phyloP scores from a whole-genome alignment of 2,329 filamentous ascomycete species.

The Nothophaeocryptopus gaeumannii region DNA sequence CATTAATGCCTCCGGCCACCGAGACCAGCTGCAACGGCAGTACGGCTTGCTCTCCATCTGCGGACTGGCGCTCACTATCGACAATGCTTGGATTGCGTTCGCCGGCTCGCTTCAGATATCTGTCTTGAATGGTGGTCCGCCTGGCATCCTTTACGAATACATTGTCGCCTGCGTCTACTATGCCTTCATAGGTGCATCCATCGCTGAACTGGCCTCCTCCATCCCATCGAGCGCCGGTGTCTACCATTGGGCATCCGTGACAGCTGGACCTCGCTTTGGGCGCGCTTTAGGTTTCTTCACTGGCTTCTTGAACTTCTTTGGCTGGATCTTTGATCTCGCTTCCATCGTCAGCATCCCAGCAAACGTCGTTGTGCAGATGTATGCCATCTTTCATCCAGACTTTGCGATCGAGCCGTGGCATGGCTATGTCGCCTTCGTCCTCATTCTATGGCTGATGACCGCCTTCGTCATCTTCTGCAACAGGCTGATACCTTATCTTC shows the following conservation, averaged over 20 bases:
- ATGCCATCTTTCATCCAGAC: slow-evolving; percentile 56
- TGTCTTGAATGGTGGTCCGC: slow-evolving; percentile 41
- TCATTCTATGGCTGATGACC: slow-evolving; percentile 55
- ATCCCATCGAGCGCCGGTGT: slow-evolving; percentile 55
- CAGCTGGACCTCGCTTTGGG: slow-evolving; percentile 33
- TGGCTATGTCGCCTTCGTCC: slow-evolving; percentile 57
- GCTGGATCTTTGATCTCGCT: slow-evolving; percentile 62
- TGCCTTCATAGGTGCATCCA: slow-evolving; percentile 40
- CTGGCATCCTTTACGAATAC: slow-evolving; percentile 38
- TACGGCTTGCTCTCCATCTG: slow-evolving; percentile 60
- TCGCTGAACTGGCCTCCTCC: slow-evolving; percentile 54
- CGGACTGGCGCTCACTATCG: slow-evolving; percentile 58
- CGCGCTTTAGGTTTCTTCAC: slow-evolving; percentile 37
- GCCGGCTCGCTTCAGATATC: slow-evolving; percentile 59
- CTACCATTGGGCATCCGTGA: slow-evolving; percentile 37
- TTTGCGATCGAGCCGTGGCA: slow-evolving; percentile 57
- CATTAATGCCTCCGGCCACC: slow-evolving; percentile 64
- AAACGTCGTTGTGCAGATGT: slow-evolving; percentile 61
- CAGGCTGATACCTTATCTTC: slow-evolving; percentile 49
- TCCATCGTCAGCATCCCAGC: slow-evolving; percentile 58
- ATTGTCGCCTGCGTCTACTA: slow-evolving; percentile 36
- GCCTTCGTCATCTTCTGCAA: slow-evolving; percentile 57
- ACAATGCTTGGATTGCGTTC: slow-evolving; percentile 64
- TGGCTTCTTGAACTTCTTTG: slow-evolving; percentile 51
- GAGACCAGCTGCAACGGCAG: slow-evolving; percentile 61